phyloP scores from a whole-genome alignment of 2,329 filamentous ascomycete species.

The Ophiocordyceps sinensis region DNA sequence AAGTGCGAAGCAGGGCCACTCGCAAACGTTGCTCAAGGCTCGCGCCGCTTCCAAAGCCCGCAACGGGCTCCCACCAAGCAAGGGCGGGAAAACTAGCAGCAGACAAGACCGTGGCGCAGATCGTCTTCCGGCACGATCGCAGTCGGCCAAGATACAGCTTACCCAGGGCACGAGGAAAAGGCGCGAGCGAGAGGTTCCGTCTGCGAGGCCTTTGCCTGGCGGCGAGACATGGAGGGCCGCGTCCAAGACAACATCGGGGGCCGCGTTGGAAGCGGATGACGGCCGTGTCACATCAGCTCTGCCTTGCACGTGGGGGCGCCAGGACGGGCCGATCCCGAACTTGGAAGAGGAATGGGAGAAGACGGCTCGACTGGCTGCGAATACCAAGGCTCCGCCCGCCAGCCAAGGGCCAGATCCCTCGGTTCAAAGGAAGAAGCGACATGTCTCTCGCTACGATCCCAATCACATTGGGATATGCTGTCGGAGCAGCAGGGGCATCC shows the following conservation, averaged over 20 bases:
- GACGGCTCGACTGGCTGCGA: neutral
- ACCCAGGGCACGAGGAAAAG: neutral
- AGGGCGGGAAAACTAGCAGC: neutral
- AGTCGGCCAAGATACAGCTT: too few relatives aligned
- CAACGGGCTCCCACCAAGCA: neutral
- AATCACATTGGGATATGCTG: constrained; percentile 13
- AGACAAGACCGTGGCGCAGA: too few relatives aligned
- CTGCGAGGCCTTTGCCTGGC: neutral
- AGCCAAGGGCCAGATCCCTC: neutral
- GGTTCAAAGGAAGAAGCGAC: neutral
- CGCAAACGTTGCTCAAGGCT: too few relatives aligned
- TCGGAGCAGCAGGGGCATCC: constrained; percentile 12
- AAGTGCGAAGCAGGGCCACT: neutral
- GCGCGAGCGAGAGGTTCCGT: neutral
- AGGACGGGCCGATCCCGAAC: neutral
- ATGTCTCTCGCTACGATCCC: constrained; percentile 4
- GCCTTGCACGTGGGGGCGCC: neutral
- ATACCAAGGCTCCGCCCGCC: neutral
- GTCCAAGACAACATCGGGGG: neutral
- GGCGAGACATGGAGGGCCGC: neutral
- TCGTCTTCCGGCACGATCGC: too few relatives aligned
- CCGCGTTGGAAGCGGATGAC: neutral
- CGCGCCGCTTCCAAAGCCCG: too few relatives aligned
- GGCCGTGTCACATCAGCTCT: neutral
- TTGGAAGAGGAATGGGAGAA: constrained; percentile 1